phyloP scores from a whole-genome alignment of 2,329 filamentous ascomycete genomes.

The Xylariales sp. region DNA sequence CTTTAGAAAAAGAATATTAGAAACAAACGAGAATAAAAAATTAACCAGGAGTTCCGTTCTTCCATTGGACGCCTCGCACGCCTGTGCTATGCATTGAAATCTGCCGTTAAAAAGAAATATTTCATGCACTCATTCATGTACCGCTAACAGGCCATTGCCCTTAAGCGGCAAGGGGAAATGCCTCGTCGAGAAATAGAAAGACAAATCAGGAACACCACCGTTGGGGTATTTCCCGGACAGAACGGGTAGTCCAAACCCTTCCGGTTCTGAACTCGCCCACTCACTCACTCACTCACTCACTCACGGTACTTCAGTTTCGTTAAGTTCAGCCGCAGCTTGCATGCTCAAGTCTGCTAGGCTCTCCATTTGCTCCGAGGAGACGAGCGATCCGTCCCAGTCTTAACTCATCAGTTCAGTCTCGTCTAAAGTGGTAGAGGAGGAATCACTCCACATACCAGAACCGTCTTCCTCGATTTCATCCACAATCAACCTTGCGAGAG shows the following conservation, averaged over 20 bases:
- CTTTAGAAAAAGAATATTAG: neutral
- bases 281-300: neutral
- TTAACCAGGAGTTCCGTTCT: no score
- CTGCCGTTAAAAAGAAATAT: constrained; percentile 3
- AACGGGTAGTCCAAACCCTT: no score
- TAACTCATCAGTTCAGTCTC: constrained; percentile 28
- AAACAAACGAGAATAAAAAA: no score
- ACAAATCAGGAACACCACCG: no score
- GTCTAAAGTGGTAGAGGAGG: constrained; percentile 27
- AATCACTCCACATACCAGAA: constrained; percentile 50
- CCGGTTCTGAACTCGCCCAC: no score
- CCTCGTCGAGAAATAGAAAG: no score
- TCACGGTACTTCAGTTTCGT: constrained; percentile 26
- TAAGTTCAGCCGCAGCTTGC: constrained; percentile 35
- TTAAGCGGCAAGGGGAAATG: no score
- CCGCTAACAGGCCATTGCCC: no score
- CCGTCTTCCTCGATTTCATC: constrained; percentile 56
- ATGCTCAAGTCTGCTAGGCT: constrained; percentile 42
- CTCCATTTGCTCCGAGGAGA: constrained; percentile 51
- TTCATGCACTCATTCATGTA: no score
- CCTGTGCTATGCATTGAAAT: constrained; percentile 18
- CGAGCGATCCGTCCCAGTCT: constrained; percentile 54
- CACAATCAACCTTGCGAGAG: constrained; percentile 50
- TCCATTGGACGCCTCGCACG: constrained; percentile 16
- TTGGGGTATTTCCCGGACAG: no score